Evolutionary conservation across 306 rosid species (phyloP).

Genomic region (Leucaena leucocephala): DNA sequence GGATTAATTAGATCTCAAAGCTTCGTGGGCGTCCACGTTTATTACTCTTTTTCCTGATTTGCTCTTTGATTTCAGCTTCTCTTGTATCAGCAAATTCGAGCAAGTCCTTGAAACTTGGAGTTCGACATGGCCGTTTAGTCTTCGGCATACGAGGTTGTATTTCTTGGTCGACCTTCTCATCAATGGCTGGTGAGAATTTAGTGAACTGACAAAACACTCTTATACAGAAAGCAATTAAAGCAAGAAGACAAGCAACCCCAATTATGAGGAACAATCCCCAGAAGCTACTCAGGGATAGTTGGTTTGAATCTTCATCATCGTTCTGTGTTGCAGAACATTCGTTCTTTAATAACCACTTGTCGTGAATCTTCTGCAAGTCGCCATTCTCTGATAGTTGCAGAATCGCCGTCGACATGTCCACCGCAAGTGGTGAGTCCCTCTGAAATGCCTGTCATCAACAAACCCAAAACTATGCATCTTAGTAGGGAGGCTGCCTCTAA

Average conservation of each 20-base stretch:
- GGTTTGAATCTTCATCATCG: conserved; percentile 42
- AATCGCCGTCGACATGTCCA: conserved; percentile 89
- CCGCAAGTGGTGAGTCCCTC: conserved; percentile 96
- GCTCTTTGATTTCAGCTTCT: conserved; percentile 70
- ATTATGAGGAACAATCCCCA: conserved; percentile 90
- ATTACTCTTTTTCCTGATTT: conserved; percentile 44
- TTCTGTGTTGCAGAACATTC: conserved; percentile 48
- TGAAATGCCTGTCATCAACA: conserved; percentile 75
- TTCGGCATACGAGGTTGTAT: conserved; percentile 5
- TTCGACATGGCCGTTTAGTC: conserved; percentile 19
- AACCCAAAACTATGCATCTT: not conserved
- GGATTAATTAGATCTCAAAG: not conserved
- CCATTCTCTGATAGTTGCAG: conserved; percentile 98
- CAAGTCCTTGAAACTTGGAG: conserved; percentile 55
- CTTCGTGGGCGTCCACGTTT: conserved; percentile 39
- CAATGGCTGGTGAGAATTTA: conserved; percentile 49
- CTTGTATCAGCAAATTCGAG: conserved; percentile 62
- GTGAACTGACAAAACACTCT: conserved; percentile 61
- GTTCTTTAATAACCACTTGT: conserved; percentile 71
- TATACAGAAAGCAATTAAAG: conserved; percentile 58
- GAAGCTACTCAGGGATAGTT: conserved; percentile 75
- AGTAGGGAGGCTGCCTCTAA: no score
- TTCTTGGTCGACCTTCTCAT: conserved; percentile 41
- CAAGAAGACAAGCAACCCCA: conserved; percentile 65
- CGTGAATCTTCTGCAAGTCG: conserved; percentile 86